Evolutionary conservation across 1,139 yeast genomes (phyloP).

Genomic region (Taphrina confusa): DNA sequence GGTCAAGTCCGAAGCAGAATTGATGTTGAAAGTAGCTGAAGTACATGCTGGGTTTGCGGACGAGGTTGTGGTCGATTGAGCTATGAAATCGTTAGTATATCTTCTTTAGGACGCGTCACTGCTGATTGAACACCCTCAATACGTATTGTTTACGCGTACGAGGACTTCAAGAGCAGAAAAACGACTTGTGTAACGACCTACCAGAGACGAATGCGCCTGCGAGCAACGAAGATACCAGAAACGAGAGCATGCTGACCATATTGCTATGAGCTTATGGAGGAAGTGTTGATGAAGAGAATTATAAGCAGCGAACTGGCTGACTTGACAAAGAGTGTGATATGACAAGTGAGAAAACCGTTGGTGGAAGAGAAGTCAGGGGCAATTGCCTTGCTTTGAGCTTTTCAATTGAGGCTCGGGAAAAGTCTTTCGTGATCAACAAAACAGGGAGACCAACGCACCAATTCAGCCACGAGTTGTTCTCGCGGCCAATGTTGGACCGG

Average conservation of each 20-base stretch:
- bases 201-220: conserved; percentile 18
- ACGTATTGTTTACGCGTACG: neutral
- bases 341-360: conserved; percentile 5
- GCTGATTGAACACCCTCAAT: neutral
- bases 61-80: conserved; percentile 10
- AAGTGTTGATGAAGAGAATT: too few species aligned
- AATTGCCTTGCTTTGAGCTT: conserved; percentile 11
- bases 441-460: conserved; percentile 7
- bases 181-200: neutral
- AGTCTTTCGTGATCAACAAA: conserved; percentile 8
- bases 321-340: neutral
- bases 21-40: conserved; percentile 41
- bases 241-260: conserved; percentile 7
- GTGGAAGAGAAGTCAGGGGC: conserved; percentile 10
- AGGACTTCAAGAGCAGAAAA: neutral
- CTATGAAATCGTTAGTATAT: neutral
- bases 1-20: conserved; percentile 78
- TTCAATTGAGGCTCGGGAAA: conserved; percentile 6
- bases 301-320: neutral
- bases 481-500: neutral
- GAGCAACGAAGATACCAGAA: conserved; percentile 10
- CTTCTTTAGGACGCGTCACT: neutral
- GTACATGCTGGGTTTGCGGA: conserved; percentile 25
- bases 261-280: too few species aligned
- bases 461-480: neutral